Conservation (phyloP, 345 rosid genomes). For the Acer negundo region DNA sequence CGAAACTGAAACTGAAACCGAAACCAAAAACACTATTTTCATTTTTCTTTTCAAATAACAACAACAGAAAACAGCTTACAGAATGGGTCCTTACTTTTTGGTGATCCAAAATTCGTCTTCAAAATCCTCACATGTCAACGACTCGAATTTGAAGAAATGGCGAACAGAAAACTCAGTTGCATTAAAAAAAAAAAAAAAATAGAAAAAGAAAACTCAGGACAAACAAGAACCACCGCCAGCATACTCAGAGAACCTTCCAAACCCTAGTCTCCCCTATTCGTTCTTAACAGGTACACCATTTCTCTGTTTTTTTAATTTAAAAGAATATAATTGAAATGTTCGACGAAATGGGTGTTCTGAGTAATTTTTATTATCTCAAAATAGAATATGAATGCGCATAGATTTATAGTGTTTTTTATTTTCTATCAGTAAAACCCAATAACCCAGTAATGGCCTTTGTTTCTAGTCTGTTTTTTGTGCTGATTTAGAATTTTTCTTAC, state of each 20-base stretch:
- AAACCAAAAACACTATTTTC: too few species aligned
- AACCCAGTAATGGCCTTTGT: background rate
- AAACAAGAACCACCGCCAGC: background rate
- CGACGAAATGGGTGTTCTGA: background rate
- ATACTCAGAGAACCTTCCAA: background rate
- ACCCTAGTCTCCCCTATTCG: constrained; percentile 25
- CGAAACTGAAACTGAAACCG: too few species aligned
- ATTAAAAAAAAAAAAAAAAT: too few species aligned
- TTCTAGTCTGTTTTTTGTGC: background rate
- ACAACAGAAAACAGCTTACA: too few species aligned
- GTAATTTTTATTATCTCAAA: too few species aligned
- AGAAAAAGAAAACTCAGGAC: background rate
- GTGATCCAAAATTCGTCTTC: too few species aligned
- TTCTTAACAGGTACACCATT: constrained; percentile 24
- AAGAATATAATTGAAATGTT: background rate
- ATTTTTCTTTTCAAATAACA: too few species aligned
- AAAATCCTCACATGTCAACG: too few species aligned
- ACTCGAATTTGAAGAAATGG: background rate
- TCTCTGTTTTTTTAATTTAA: background rate
- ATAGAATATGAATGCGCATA: background rate
- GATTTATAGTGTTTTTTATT: too few species aligned
- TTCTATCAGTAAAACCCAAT: too few species aligned
- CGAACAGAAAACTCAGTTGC: background rate
- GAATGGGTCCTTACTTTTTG: too few species aligned
- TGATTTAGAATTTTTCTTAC: too few species aligned